Base-by-base conservation (phyloP, 2,329 filamentous ascomycete species). In the Periconia macrospinosa region DNA sequence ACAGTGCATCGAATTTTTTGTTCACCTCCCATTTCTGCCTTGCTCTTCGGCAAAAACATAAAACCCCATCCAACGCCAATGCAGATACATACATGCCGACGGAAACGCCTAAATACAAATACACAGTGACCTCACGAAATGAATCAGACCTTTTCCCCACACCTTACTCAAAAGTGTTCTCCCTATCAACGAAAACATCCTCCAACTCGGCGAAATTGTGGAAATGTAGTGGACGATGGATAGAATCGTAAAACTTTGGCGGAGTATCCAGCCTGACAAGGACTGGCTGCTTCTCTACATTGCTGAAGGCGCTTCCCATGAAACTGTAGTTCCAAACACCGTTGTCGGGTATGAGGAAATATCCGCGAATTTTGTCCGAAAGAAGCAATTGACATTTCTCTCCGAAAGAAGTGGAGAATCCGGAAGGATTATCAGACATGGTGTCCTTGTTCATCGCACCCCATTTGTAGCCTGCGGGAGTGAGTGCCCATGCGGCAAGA, bases 241-340 rank as follows among this genome's bases (percentile, higher is more conserved):
- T 83, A 66, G 92, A 92, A 70, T 89, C 92, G 77, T 99, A 99
- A 78, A 96, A 97, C 9, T 89, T 82, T 58, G 75, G 76, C 17
- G 94, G 94, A 42, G 91, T 95, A 75, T 97, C 95, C 50, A 99
- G 87, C 81, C 94, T 94, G 65, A 97, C 92, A 65, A 92, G 89
- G 42, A 97, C 84, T 3, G 87, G 83, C 78, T 91, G 91, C 86
- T 97, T 97, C 78, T 96, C 92, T 59, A 96, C 83, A 41, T 87
- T 86, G 14, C 88, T 86, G 71, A 97, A 99, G 0, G 87, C 86
- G 61, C 87, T 91, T 51, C 94, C 94, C 87, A 97, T 91, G 81
- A 99, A 99, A 74, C 90, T 94, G 79, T 97, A 99, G 76, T 99
- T 99, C 94, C 94, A 99, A 56, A 89, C 83, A 58, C 87, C 87